Conservation (phyloP, 2,329 filamentous ascomycete species). For the Emergomyces pasteurianus region DNA sequence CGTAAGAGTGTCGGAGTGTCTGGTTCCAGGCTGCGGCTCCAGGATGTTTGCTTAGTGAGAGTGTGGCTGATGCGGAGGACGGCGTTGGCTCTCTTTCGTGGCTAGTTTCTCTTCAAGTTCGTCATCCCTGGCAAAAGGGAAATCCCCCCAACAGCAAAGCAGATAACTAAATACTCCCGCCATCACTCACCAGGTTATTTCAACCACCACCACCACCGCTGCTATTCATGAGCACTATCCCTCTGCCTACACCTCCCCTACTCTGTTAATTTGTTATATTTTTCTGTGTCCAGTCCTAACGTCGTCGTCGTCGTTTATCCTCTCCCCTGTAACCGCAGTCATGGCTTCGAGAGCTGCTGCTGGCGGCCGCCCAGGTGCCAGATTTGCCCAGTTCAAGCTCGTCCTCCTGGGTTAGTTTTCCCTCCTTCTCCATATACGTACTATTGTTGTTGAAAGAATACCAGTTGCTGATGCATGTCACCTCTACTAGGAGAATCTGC, state of each 20-base stretch:
- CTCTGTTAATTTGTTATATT: background rate
- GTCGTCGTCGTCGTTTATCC: background rate
- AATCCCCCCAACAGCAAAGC: background rate
- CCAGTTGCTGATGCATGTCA: background rate
- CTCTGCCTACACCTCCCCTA: background rate
- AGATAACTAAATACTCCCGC: background rate
- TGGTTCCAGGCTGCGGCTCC: no score
- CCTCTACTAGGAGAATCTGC: constrained; percentile 73
- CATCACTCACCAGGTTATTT: background rate
- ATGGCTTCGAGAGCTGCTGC: constrained; percentile 83
- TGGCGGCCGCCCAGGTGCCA: constrained; percentile 54
- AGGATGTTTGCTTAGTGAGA: no score
- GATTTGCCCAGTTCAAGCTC: constrained; percentile 98
- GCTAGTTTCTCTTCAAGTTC: background rate
- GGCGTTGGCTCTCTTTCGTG: background rate
- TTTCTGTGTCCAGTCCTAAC: background rate
- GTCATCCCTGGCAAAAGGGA: background rate
- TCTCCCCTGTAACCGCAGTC: constrained; percentile 16
- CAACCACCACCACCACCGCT: background rate
- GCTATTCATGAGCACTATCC: background rate
- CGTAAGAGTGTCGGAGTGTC: background rate
- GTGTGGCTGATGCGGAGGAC: background rate
- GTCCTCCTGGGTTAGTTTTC: constrained; percentile 71
- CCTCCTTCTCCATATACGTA: background rate
- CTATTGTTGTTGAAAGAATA: constrained; percentile 26